phyloP scores from a whole-genome alignment of 1,139 yeast genomes.

The Yamadazyma sp. region DNA sequence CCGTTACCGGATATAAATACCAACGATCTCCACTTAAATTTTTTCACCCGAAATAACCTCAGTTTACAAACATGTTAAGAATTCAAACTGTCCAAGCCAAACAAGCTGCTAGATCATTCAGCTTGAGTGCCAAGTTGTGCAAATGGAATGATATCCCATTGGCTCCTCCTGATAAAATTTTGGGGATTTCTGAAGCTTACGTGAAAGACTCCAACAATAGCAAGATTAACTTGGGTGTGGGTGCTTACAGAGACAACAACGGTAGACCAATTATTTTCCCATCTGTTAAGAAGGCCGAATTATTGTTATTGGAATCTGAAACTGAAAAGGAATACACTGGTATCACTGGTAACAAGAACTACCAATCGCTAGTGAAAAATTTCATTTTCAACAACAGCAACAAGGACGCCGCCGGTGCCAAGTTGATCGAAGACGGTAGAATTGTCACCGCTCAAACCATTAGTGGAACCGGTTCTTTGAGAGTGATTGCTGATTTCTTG shows the following conservation, averaged over 20 bases:
- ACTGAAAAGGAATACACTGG: slow-evolving; percentile 60
- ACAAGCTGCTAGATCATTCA: slow-evolving; percentile 13
- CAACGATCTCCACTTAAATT: slow-evolving; percentile 7
- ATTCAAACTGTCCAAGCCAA: slow-evolving; percentile 3
- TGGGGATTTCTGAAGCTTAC: slow-evolving; percentile 62
- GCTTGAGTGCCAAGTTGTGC: slow-evolving; percentile 14
- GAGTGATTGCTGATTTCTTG: slow-evolving; percentile 56
- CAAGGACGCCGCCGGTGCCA: slow-evolving; percentile 48
- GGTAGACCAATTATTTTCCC: slow-evolving; percentile 52
- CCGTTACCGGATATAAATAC: slow-evolving; percentile 10
- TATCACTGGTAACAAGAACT: slow-evolving; percentile 51
- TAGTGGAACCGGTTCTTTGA: slow-evolving; percentile 60
- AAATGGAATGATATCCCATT: slow-evolving; percentile 50
- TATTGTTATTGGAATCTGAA: slow-evolving; percentile 38
- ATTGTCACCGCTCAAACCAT: slow-evolving; percentile 58
- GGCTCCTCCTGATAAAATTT: slow-evolving; percentile 74
- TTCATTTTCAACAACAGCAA: slow-evolving; percentile 51
- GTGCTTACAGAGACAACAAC: slow-evolving; percentile 49
- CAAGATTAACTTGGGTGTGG: slow-evolving; percentile 52
- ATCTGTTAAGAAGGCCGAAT: slow-evolving; percentile 48
- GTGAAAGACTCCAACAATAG: slow-evolving; percentile 39
- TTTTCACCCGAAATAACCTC: not conserved
- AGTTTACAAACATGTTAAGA: slow-evolving; percentile 10
- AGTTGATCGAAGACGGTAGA: slow-evolving; percentile 47
- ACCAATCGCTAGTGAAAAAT: slow-evolving; percentile 48